These are phyloP conservation scores for Xylariaceae sp. DNA, from an alignment of 2,329 filamentous ascomycete species.

Conservation along the genomic window DNA sequence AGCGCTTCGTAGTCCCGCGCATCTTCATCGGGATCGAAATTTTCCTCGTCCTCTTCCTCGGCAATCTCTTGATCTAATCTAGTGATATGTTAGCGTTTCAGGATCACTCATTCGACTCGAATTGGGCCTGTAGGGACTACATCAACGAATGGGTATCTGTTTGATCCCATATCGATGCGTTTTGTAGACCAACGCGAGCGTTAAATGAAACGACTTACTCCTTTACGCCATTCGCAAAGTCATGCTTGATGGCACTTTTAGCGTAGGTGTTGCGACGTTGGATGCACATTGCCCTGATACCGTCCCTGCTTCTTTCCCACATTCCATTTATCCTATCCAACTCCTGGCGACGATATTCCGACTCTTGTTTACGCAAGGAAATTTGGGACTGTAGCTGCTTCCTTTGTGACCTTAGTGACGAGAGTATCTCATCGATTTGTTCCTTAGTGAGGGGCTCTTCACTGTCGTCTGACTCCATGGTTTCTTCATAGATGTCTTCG, in stretches of 20 bases:
- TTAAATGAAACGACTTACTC: constrained; percentile 35
- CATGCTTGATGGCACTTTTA: constrained; percentile 47
- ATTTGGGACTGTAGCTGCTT: constrained; percentile 25
- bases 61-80: constrained; percentile 50
- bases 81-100: constrained; percentile 4
- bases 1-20: constrained; percentile 54
- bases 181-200: not conserved
- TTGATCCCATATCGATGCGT: no score
- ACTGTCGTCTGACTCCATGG: constrained; percentile 1
- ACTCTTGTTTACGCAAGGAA: constrained; percentile 33
- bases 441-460: constrained; percentile 36
- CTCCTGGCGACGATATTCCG: constrained; percentile 29
- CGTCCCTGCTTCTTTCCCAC: constrained; percentile 27
- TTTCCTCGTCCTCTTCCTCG: constrained; percentile 46
- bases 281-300: constrained; percentile 42
- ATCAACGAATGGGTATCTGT: no score
- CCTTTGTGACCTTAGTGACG: constrained; percentile 32
- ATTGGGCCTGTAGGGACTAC: not conserved
- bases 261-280: constrained; percentile 52
- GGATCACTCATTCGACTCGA: not conserved
- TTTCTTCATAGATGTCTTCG: no score
- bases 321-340: constrained; percentile 30
- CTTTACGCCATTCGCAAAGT: constrained; percentile 55
- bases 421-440: constrained; percentile 36
- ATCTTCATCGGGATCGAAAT: constrained; percentile 51